phyloP scores from a whole-genome alignment of 495 filamentous ascomycete species.

The Clohesyomyces aquaticus region DNA sequence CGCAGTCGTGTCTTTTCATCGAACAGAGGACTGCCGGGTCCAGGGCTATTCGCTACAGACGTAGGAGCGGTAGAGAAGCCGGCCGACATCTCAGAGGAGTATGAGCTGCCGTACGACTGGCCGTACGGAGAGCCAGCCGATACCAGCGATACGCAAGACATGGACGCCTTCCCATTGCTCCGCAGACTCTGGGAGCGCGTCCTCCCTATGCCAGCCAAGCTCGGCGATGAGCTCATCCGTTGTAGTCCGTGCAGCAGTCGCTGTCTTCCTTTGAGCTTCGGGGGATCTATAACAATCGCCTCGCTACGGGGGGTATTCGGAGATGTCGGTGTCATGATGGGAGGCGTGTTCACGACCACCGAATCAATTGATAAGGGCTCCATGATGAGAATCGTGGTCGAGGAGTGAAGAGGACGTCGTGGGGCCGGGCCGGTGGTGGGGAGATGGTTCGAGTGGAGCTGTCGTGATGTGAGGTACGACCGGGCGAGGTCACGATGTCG shows the following conservation, averaged over 20 bases:
- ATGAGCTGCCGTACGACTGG: slow-evolving; percentile 57
- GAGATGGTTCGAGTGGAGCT: background rate
- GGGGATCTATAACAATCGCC: slow-evolving; percentile 33
- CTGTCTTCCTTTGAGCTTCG: slow-evolving; percentile 72
- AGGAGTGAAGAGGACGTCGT: background rate
- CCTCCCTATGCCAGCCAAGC: slow-evolving; percentile 66
- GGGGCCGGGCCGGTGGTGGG: background rate
- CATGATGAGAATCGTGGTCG: slow-evolving; percentile 22
- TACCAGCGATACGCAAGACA: slow-evolving; percentile 85
- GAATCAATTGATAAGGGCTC: slow-evolving; percentile 42
- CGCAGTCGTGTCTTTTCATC: slow-evolving; percentile 57
- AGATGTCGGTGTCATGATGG: slow-evolving; percentile 6
- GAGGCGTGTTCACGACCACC: slow-evolving; percentile 34
- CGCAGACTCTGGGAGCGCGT: slow-evolving; percentile 61
- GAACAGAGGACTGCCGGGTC: slow-evolving; percentile 46
- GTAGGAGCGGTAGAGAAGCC: slow-evolving; percentile 69
- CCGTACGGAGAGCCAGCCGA: slow-evolving; percentile 60
- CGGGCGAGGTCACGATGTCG: background rate
- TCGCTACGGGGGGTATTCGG: slow-evolving; percentile 23
- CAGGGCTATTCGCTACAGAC: slow-evolving; percentile 57
- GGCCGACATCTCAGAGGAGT: slow-evolving; percentile 63
- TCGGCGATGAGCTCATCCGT: slow-evolving; percentile 85
- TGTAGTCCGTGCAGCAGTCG: slow-evolving; percentile 78
- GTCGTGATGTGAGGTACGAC: background rate
- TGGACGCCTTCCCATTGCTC: slow-evolving; percentile 69